Evolutionary conservation across 306 rosid species (phyloP), one percentile per base, ranked within the genome.

Genomic region (Malus sylvestris): DNA sequence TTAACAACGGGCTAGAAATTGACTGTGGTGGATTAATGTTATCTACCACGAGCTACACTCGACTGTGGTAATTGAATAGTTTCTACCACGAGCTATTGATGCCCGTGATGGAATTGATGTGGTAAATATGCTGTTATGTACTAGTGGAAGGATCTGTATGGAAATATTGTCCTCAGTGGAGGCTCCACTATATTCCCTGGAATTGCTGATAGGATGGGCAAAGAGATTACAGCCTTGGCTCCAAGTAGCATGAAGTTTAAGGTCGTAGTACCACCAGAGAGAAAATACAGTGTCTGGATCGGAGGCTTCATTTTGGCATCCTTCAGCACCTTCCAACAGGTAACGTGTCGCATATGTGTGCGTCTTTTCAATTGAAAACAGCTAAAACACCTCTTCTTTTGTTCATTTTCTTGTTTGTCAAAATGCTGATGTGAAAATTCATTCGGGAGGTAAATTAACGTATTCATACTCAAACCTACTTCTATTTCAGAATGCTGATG

Each of bases 251-350:
- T 93, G 97, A 91, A 90, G 76, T 90, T 93, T 78, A 93, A 93
- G 85, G 98, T 91, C 35, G 98, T 93, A 4, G 98, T 97, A 51
- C 98, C 98, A 3, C 98, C 98, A 0, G 98, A 93, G 88, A 87
- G 97, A 81, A 93, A 93, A 87, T 93, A 93, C 74, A 93, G 98
- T 85, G 98, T 91, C 81, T 91, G 97, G 97, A 93, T 93, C 60
- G 98, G 98, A 74, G 98, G 98, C 77, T 93, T 97, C 81, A 93
- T 93, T 76, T 86, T 93, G 84, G 97, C 98, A 42, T 93, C 97
- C 70, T 97, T 93, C 88, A 93, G 97, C 89, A 93, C 98, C 84
- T 93, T 93, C 97, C 98, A 94, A 86, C 98, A 94, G 97, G 98
- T 93, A 89, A 15, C 29, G 10, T 72, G 29, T 66, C 8, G 51